Evolutionary conservation across 2,329 filamentous ascomycete genomes (phyloP), one percentile per base, ranked within the genome.

Genomic region (Bisporella sp.): DNA sequence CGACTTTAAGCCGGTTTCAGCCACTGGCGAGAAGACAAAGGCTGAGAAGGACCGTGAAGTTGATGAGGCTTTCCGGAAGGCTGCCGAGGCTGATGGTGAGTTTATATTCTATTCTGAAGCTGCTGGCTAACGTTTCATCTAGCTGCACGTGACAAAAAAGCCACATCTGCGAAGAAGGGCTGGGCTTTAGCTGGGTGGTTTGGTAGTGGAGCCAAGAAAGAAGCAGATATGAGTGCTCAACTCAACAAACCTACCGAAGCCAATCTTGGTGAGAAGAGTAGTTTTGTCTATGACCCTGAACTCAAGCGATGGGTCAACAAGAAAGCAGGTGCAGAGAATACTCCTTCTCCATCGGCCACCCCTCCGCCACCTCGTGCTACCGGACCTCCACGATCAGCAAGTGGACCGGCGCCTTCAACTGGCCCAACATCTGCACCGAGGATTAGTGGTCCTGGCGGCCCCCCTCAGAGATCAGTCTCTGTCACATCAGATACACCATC

Each of bases 261-360:
- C 55, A 99, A 99, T 64, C 79, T 99, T 6, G 95, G 92, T 54
- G 95, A 99, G 68, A 82, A 93, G 64, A 96, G 82, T 67, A 89
- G 84, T 43, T 96, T 99, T 68, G 85, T 92, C 59, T 99, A 93
- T 63, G 93, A 99, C 64, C 87, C 90, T 2, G 88, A 96, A n/a
- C 78, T 96, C 47, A 95, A 95, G 73, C 90, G 93, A 66, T 99
- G 95, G 95, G 77, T 99, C 66, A 97, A 99, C 73, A 96, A 96
- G 74, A 96, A 96, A 66, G 81, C 82, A 8, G 73, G 72, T 11
- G 35, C 35, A 6, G 84, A 86, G 49, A 79, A 78, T 41, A 71
- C 71, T 6, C 72, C 77, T 30, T 72, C 78, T 3, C 78, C 81
- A 56, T 73, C 77, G 44, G 82, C 83, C 1, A 83, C 90, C 0